These are phyloP conservation scores for Botrytis byssoidea DNA, from an alignment of 2,329 filamentous ascomycete genomes.

Conservation along the genomic window DNA sequence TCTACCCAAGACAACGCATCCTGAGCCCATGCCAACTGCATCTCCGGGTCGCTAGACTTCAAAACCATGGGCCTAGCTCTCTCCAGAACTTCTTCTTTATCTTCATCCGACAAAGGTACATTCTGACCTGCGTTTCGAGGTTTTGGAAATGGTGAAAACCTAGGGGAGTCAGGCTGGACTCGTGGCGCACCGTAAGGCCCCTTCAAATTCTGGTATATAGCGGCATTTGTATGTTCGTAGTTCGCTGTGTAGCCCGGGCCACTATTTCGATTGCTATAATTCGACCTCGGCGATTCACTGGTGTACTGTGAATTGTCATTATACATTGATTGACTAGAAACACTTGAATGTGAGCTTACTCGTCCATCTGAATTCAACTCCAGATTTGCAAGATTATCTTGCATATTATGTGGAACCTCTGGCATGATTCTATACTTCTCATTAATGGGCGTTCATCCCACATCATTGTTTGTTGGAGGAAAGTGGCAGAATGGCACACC, in stretches of 20 bases:
- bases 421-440: slow-evolving; percentile 73
- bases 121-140: slow-evolving; percentile 76
- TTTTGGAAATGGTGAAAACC: slow-evolving; percentile 89
- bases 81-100: slow-evolving; percentile 87
- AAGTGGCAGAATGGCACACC: slow-evolving; percentile 9
- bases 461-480: neutral
- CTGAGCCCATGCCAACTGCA: slow-evolving; percentile 95
- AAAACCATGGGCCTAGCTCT: slow-evolving; percentile 79
- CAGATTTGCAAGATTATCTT: slow-evolving; percentile 87
- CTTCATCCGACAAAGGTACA: slow-evolving; percentile 89
- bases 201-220: slow-evolving; percentile 38
- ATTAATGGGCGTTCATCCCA: slow-evolving; percentile 18
- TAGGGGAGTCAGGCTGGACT: slow-evolving; percentile 51
- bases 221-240: slow-evolving; percentile 39
- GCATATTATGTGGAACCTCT: slow-evolving; percentile 95
- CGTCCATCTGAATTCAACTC: slow-evolving; percentile 66
- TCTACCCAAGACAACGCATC: slow-evolving; percentile 89
- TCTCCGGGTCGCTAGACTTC: slow-evolving; percentile 90
- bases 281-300: slow-evolving; percentile 22
- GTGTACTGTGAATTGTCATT: slow-evolving; percentile 24
- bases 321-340: slow-evolving; percentile 31
- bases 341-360: slow-evolving; percentile 31
- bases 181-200: slow-evolving; percentile 24
- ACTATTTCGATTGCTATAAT: slow-evolving; percentile 23
- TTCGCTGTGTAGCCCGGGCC: slow-evolving; percentile 35